phyloP scores from a whole-genome alignment of 257 asterid species.

The Capsicum baccatum region DNA sequence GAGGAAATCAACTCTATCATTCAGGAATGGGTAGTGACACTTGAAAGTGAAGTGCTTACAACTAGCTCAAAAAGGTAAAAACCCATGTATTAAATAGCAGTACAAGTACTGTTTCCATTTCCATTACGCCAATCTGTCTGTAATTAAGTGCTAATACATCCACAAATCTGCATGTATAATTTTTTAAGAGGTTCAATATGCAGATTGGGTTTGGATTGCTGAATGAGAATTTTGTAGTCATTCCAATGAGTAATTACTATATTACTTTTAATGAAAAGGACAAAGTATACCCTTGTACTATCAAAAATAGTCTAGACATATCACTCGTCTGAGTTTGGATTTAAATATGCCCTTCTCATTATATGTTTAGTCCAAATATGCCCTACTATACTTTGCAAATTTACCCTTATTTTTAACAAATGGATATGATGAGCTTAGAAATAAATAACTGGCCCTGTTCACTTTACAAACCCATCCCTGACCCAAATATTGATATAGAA shows the following conservation, averaged over 20 bases:
- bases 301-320: too few species aligned
- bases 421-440: too few species aligned
- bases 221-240: background rate
- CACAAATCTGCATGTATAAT: background rate
- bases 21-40: slow-evolving; percentile 61
- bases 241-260: background rate
- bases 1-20: slow-evolving; percentile 72
- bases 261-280: background rate
- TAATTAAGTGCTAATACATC: background rate
- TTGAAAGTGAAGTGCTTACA: slow-evolving; percentile 45
- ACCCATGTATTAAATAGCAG: background rate
- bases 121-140: background rate
- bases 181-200: background rate
- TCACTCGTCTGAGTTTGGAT: too few species aligned
- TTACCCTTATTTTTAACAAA: too few species aligned
- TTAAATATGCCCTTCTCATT: too few species aligned
- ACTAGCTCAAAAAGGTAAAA: slow-evolving; percentile 41
- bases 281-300: too few species aligned
- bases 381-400: too few species aligned
- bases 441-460: too few species aligned
- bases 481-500: too few species aligned
- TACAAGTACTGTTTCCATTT: background rate
- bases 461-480: too few species aligned
- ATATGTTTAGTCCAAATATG: too few species aligned
- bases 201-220: background rate